Evolutionary conservation across 2,329 filamentous ascomycete species (phyloP), one percentile per base, ranked within the genome.

Genomic region (Neocatenulostroma microsporum): DNA sequence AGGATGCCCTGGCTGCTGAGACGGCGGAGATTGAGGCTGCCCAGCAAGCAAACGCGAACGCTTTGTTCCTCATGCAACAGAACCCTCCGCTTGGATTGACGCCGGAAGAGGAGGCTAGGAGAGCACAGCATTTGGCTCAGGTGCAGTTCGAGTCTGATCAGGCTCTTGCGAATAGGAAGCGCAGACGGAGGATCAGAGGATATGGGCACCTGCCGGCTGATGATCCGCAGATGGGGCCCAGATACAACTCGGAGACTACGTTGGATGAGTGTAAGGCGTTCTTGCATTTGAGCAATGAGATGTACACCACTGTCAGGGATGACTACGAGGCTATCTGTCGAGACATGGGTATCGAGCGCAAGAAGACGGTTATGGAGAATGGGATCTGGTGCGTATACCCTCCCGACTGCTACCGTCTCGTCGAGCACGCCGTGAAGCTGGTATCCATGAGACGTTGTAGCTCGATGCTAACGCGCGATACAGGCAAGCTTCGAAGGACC

Each of bases 181-280:
- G 81, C 36, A 73, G 82, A 34, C 75, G 81, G 44, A 72, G 80
- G 30, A 81, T 78, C 36, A 72, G 76, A 49, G 74, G 73, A n/a
- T 82, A 77, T 68, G 78, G 74, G 27, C 78, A 79, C 2, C 58
- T 83, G 18, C 76, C 80, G 11, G 72, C 80, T 24, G 80, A 84
- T 53, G 75, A 76, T 5, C 72, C 78, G 1, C 76, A 78, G 4
- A 32, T 48, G 14, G 75, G 79, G 14, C 78, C 81, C 11, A 76
- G 84, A 15, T 91, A 86, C 45, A 82, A 82, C 1, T 89, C 84
- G 0, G 84, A 91, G 58, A 88, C 82, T 10, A 88, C 84, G 0
- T 74, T 91, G 40, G 80, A 84, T 46, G 82, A 89, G 60, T 80
- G 81, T 53, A 84, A 86, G 53, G 69, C 70, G 10, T 81, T 79